Base-by-base conservation (phyloP, 176 grass and related monocot genomes). In the Lolium multiflorum region DNA sequence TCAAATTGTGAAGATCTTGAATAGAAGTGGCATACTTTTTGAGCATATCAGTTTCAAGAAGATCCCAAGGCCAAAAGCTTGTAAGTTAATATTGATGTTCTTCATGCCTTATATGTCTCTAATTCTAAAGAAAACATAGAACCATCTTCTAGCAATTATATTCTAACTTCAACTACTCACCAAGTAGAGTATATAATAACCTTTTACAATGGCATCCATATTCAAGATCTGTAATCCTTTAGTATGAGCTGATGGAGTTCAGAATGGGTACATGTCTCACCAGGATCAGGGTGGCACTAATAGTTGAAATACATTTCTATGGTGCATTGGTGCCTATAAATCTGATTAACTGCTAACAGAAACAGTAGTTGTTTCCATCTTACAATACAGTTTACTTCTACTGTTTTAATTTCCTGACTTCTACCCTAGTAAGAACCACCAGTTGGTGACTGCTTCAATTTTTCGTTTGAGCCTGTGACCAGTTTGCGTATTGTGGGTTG, bases 1-100 rank as follows among this genome's bases (percentile, higher is more conserved):
- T 21, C 44, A 74, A 50, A 74, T 74, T 49, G 71, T 74, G 46
- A 74, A 74, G 13, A 74, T 74, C 71, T 16, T 74, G 71, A 50
- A 11, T 50, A 74, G 71, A 51, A 74, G 50, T 51, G 46, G 71
- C 1, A 3, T 74, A 26, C 71, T 74, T 74, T 50, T 12, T 26
- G 71, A 50, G 13, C 47, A 51, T 3, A 74, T 74, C 46, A 26
- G 71, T 17, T 74, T 74, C 13, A 74, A 50, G 71, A 74, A 74
- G 46, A 74, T 74, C 21, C 71, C 71, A 26, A 74, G 71, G 46
- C 71, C 71, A 26, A 46, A 74, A 51, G 71, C 21, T 26, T 74
- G 71, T 50, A 74, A 51, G 71, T 28, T 74, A 74, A 50, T 26
- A 38, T 68, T 18, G 14, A 9, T 38, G 31, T 68, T 68, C 7